A percentile compares a stretch with the other conserved stretches of the same genome.
phyloP scores from a whole-genome alignment of 257 asterid species.

The Coffea eugenioides region DNA sequence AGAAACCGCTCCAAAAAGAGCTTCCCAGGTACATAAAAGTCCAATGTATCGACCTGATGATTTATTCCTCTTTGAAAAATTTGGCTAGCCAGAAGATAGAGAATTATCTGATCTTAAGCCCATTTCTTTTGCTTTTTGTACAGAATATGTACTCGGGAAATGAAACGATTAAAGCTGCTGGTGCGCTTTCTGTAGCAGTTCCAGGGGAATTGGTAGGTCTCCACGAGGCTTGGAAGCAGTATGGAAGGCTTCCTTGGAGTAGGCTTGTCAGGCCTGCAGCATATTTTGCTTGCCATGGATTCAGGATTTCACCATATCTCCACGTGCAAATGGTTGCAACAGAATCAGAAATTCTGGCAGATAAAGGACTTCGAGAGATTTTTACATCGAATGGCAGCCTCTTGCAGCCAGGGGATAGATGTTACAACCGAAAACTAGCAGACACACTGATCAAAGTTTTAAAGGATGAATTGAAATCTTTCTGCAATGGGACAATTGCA shows the following conservation, averaged over 20 bases:
- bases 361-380: constrained; percentile 46
- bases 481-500: constrained; percentile 62
- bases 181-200: constrained; percentile 59
- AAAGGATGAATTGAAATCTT: constrained; percentile 31
- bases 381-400: constrained; percentile 56
- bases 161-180: constrained; percentile 34
- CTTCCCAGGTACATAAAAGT: constrained; percentile 40
- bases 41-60: not conserved
- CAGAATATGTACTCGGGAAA: constrained; percentile 60
- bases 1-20: constrained; percentile 59
- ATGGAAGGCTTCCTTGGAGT: constrained; percentile 57
- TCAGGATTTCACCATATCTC: constrained; percentile 55
- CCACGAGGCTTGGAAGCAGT: constrained; percentile 46
- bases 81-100: not conserved
- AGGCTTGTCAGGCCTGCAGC: constrained; percentile 61
- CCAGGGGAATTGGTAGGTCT: constrained; percentile 82
- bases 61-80: not conserved
- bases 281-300: constrained; percentile 45
- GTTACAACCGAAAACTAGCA: constrained; percentile 48
- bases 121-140: not conserved
- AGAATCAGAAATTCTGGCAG: constrained; percentile 39
- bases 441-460: constrained; percentile 35
- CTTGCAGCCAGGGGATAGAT: constrained; percentile 42
- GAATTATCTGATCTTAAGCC: not conserved
- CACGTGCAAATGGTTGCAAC: constrained; percentile 44